A percentile compares a stretch with the other conserved stretches of the same genome.
Evolutionary conservation across 1,284 basidiomycete species (phyloP).

Genomic region (Boletellus deceptivus): DNA sequence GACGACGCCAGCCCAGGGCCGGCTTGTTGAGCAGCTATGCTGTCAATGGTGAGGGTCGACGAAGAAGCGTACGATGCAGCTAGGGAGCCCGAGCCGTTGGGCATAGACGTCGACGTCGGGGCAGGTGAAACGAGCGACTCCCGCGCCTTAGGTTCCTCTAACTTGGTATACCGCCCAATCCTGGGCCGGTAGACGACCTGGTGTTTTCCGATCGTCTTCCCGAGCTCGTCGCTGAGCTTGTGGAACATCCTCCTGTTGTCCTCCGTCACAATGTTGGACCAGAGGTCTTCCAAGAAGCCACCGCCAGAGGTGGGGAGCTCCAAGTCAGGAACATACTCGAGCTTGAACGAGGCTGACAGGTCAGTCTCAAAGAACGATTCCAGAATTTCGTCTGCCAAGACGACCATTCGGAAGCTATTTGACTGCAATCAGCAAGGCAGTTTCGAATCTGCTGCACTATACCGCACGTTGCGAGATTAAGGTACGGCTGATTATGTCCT

Average conservation of each 20-base stretch:
- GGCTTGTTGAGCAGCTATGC: conserved; percentile 25
- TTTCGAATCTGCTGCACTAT: background rate
- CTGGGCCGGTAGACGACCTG: conserved; percentile 80
- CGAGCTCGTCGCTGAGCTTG: conserved; percentile 88
- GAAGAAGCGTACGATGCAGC: conserved; percentile 35
- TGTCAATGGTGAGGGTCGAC: conserved; percentile 41
- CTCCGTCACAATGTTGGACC: conserved; percentile 85
- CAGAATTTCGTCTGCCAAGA: conserved; percentile 90
- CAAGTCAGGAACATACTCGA: conserved; percentile 70
- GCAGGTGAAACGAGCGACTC: conserved; percentile 79
- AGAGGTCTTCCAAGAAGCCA: conserved; percentile 79
- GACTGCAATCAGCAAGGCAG: conserved; percentile 8
- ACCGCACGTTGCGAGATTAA: conserved; percentile 77
- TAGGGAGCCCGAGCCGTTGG: conserved; percentile 22
- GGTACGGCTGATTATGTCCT: conserved; percentile 80
- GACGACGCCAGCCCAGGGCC: conserved; percentile 31
- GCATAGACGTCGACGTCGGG: conserved; percentile 47
- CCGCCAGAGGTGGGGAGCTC: conserved; percentile 56
- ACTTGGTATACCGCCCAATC: conserved; percentile 78
- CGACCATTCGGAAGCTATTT: conserved; percentile 92
- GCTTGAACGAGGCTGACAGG: conserved; percentile 81
- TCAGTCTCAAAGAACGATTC: conserved; percentile 95
- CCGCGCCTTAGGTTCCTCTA: conserved; percentile 85
- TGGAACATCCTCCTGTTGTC: conserved; percentile 85
- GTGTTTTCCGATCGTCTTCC: conserved; percentile 89